Evolutionary conservation across 2,329 filamentous ascomycete species (phyloP).

Genomic region (Nemania bipapillata): DNA sequence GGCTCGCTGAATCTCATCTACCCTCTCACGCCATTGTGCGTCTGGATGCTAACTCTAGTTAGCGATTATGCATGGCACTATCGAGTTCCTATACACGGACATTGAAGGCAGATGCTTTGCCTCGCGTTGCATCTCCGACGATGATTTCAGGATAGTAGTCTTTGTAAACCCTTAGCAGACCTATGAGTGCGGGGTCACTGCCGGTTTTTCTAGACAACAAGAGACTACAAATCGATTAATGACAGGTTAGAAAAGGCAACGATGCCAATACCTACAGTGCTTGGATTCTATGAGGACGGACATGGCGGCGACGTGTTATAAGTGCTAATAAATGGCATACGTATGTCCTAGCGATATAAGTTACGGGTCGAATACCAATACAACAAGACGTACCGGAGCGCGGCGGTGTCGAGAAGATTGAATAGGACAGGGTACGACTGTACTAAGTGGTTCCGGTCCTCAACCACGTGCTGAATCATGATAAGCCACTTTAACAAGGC

Average conservation of each 20-base stretch:
- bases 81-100: constrained; percentile 50
- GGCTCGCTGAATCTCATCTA: constrained; percentile 73
- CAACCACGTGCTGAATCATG: constrained; percentile 76
- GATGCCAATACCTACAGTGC: constrained; percentile 64
- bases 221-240: constrained; percentile 57
- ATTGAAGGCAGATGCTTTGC: constrained; percentile 71
- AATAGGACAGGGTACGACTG: constrained; percentile 81
- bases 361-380: constrained; percentile 6
- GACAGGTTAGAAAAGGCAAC: neutral
- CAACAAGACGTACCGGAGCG: constrained; percentile 66
- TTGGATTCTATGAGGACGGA: constrained; percentile 85
- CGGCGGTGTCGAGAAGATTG: constrained; percentile 82
- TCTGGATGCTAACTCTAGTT: constrained; percentile 71
- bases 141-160: constrained; percentile 93
- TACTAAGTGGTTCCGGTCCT: constrained; percentile 70
- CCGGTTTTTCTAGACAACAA: constrained; percentile 69
- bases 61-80: constrained; percentile 41
- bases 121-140: constrained; percentile 72
- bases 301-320: constrained; percentile 82
- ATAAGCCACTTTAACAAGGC: constrained; percentile 81
- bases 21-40: constrained; percentile 74
- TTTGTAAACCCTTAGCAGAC: constrained; percentile 83
- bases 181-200: constrained; percentile 78
- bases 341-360: constrained; percentile 58
- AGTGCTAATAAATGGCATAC: constrained; percentile 82